Percentiles rank a stretch among this genome's conserved stretches.
These are phyloP conservation scores for Mycogone perniciosa DNA, from an alignment of 2,329 filamentous ascomycete species.

Conservation along the genomic window DNA sequence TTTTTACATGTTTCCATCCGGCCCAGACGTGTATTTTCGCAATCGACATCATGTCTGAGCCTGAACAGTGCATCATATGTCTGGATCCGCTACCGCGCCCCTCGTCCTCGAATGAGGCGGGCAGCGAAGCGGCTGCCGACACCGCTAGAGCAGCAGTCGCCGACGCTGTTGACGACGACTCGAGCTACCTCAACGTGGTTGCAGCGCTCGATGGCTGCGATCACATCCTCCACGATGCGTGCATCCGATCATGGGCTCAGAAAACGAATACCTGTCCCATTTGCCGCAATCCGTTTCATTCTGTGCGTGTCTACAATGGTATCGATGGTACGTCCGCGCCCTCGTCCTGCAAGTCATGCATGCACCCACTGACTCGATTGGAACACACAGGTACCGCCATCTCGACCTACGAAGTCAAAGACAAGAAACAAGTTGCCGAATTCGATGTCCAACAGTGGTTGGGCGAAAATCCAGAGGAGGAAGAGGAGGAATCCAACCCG, in stretches of 20 bases:
- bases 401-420: conserved; percentile 60
- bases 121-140: conserved; percentile 17
- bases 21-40: conserved; percentile 27
- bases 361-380: conserved; percentile 1
- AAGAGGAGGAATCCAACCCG: conserved; percentile 61
- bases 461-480: conserved; percentile 65
- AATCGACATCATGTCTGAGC: conserved; percentile 43
- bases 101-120: conserved; percentile 23
- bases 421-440: conserved; percentile 85
- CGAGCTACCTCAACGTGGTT: conserved; percentile 39
- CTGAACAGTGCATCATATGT: conserved; percentile 66
- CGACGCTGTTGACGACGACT: conserved; percentile 20
- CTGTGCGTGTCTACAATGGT: conserved; percentile 75
- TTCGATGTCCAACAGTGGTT: conserved; percentile 71
- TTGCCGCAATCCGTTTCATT: conserved; percentile 85
- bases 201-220: conserved; percentile 69
- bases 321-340: conserved; percentile 62
- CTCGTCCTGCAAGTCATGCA: conserved; percentile 5
- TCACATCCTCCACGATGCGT: conserved; percentile 88
- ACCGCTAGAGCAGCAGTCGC: conserved; percentile 15
- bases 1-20: conserved; percentile 44
- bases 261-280: conserved; percentile 97
- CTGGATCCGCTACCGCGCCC: conserved; percentile 50
- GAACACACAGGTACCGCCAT: conserved; percentile 42
- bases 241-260: conserved; percentile 89